Conservation (phyloP, 768 basidiomycete genomes). For the Kwoniella europaea region DNA sequence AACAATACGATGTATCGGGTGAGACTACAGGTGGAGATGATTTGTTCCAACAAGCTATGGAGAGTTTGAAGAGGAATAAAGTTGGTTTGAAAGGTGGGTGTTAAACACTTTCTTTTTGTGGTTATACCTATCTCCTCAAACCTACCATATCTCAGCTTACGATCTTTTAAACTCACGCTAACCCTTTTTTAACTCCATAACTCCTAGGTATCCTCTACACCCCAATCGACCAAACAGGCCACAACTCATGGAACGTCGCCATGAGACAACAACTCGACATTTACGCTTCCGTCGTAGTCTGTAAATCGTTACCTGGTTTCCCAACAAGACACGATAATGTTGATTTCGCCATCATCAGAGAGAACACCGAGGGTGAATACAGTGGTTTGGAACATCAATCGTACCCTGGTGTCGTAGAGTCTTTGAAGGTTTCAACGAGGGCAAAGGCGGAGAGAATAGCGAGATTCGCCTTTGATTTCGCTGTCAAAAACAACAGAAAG, state of each 20-base stretch:
- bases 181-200: constrained; percentile 8
- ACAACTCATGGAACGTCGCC: constrained; percentile 99
- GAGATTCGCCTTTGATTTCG: constrained; percentile 98
- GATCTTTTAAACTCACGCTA: too few species aligned
- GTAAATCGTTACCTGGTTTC: constrained; percentile 95
- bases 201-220: constrained; percentile 99
- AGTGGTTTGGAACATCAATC: constrained; percentile 93
- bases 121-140: too few species aligned
- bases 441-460: constrained; percentile 95
- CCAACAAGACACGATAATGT: constrained; percentile 95
- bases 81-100: constrained; percentile 92
- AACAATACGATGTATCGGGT: constrained; percentile 96
- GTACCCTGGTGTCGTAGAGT: constrained; percentile 97
- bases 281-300: constrained; percentile 96
- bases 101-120: too few species aligned
- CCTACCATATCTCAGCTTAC: too few species aligned
- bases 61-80: constrained; percentile 93
- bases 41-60: constrained; percentile 97
- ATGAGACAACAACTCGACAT: constrained; percentile 99
- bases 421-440: constrained; percentile 92
- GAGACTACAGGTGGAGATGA: constrained; percentile 92
- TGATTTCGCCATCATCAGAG: constrained; percentile 98
- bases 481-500: constrained; percentile 97
- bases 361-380: constrained; percentile 99
- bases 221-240: constrained; percentile 91